Evolutionary conservation across 2,329 filamentous ascomycete genomes (phyloP).

Genomic region (Hypocrella siamensis): DNA sequence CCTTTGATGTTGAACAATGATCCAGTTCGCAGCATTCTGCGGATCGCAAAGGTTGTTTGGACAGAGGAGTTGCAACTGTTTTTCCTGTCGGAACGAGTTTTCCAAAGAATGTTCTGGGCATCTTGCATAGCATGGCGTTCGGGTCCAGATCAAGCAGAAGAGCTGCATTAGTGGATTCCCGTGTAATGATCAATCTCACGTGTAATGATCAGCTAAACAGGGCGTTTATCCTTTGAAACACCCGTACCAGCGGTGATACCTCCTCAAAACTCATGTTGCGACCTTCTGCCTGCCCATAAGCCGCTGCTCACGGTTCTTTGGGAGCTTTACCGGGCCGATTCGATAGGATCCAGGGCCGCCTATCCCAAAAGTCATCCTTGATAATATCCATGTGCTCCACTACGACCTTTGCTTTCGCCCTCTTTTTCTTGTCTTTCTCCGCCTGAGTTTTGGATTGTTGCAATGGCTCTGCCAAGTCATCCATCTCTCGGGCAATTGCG

Average conservation of each 20-base stretch:
- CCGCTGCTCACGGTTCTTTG: constrained; percentile 30
- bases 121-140: constrained; percentile 5
- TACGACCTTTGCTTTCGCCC: constrained; percentile 64
- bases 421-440: constrained; percentile 69
- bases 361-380: constrained; percentile 85
- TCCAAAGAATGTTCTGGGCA: too few species aligned
- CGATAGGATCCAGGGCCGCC: constrained; percentile 68
- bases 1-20: too few species aligned
- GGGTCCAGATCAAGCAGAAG: not conserved
- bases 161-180: too few species aligned
- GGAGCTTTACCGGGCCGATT: constrained; percentile 57
- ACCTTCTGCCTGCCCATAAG: not conserved
- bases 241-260: too few species aligned
- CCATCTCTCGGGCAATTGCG: constrained; percentile 27
- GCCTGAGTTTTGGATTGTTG: constrained; percentile 61
- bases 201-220: too few species aligned
- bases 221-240: too few species aligned
- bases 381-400: constrained; percentile 88
- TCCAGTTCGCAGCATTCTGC: too few species aligned
- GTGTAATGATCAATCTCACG: too few species aligned
- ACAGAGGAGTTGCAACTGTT: too few species aligned
- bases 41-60: too few species aligned
- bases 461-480: constrained; percentile 33
- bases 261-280: too few species aligned
- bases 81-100: too few species aligned